These are phyloP conservation scores for Fistulina hepatica DNA, from an alignment of 1,284 basidiomycete genomes.

Conservation along the genomic window DNA sequence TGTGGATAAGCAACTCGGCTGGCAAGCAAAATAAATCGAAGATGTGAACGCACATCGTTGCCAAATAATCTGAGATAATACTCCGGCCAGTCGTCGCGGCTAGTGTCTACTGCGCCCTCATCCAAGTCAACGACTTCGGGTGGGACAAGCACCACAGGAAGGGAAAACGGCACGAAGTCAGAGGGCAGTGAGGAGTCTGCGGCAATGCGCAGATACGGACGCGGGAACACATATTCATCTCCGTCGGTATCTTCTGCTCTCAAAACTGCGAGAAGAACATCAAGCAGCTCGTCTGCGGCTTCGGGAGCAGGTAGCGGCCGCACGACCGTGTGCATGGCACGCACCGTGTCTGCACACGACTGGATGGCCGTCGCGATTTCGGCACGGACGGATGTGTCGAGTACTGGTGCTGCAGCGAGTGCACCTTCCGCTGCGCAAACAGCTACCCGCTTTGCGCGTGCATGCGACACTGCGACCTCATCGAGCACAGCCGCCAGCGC, in stretches of 20 bases:
- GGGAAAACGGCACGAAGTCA: slow-evolving; percentile 8
- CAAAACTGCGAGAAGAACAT: not conserved
- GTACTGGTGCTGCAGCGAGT: slow-evolving; percentile 47
- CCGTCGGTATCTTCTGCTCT: not conserved
- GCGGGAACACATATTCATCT: not conserved
- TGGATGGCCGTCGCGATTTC: slow-evolving; percentile 61
- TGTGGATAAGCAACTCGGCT: not conserved
- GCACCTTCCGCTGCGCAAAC: slow-evolving; percentile 83
- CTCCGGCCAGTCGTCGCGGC: slow-evolving; percentile 64
- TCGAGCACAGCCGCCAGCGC: slow-evolving; percentile 80
- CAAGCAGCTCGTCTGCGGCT: slow-evolving; percentile 47
- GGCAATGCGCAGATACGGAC: not conserved
- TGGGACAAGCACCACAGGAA: slow-evolving; percentile 75
- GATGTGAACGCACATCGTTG: slow-evolving; percentile 48
- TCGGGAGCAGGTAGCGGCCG: slow-evolving; percentile 38
- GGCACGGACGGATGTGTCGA: slow-evolving; percentile 5
- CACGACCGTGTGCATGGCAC: slow-evolving; percentile 47
- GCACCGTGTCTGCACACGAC: slow-evolving; percentile 50
- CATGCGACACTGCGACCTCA: slow-evolving; percentile 83
- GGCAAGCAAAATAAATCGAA: not conserved
- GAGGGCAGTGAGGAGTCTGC: not conserved
- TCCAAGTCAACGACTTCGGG: slow-evolving; percentile 79
- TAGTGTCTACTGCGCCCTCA: slow-evolving; percentile 45
- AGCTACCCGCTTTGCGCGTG: slow-evolving; percentile 75
- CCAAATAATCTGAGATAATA: slow-evolving; percentile 68